phyloP scores from a whole-genome alignment of 2,329 filamentous ascomycete species.

The Xylaria sp. region DNA sequence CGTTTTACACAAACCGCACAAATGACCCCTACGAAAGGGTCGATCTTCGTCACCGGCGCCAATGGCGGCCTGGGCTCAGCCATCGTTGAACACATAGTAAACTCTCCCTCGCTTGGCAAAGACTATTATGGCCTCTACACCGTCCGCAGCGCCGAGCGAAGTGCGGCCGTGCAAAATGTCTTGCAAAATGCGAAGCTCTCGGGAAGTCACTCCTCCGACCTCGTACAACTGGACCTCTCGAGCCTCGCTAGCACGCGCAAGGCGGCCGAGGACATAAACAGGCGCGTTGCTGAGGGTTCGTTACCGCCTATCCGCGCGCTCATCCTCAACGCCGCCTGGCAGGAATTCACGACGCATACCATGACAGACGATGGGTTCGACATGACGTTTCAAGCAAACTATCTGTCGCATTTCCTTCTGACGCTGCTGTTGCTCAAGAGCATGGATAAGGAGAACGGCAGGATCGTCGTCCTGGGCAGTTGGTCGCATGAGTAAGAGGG shows the following conservation, averaged over 20 bases:
- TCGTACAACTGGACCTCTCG: constrained; percentile 27
- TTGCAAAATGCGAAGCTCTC: constrained; percentile 8
- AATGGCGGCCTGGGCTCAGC: constrained; percentile 32
- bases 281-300: constrained; percentile 27
- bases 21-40: constrained; percentile 24
- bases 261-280: constrained; percentile 29
- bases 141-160: constrained; percentile 22
- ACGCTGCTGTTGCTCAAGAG: constrained; percentile 43
- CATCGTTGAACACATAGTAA: constrained; percentile 24
- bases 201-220: constrained; percentile 19
- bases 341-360: constrained; percentile 36
- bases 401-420: constrained; percentile 43
- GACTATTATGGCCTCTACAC: constrained; percentile 27
- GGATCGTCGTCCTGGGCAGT: constrained; percentile 42
- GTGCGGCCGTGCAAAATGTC: constrained; percentile 2
- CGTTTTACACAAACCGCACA: background rate
- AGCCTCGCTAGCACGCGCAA: constrained; percentile 27
- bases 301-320: constrained; percentile 38
- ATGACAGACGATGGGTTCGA: constrained; percentile 44
- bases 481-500: constrained; percentile 40
- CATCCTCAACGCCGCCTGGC: constrained; percentile 32
- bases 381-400: constrained; percentile 42
- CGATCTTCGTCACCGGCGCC: constrained; percentile 32
- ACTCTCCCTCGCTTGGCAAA: constrained; percentile 5
- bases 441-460: constrained; percentile 42